Evolutionary conservation across 2,329 filamentous ascomycete species (phyloP).

Genomic region (Xylariomycetidae sp.): DNA sequence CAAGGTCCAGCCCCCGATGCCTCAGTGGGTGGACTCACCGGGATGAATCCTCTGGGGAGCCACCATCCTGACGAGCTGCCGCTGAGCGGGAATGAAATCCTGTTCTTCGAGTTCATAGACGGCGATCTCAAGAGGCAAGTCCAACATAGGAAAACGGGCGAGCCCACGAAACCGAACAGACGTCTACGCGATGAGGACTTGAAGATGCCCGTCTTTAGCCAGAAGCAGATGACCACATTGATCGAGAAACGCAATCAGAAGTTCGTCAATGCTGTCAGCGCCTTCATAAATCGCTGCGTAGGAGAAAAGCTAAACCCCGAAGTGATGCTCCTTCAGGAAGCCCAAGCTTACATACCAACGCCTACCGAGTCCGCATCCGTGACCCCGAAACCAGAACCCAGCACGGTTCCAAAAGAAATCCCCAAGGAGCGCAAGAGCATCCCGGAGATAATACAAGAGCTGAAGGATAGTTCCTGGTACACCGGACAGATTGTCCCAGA

Average conservation of each 20-base stretch:
- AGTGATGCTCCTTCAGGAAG: slow-evolving; percentile 52
- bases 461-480: slow-evolving; percentile 82
- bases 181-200: slow-evolving; percentile 71
- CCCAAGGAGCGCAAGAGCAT: slow-evolving; percentile 75
- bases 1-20: slow-evolving; percentile 46
- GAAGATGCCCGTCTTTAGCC: slow-evolving; percentile 87
- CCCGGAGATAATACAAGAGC: slow-evolving; percentile 76
- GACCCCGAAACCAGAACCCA: slow-evolving; percentile 27
- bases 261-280: slow-evolving; percentile 70
- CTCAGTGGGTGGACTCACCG: slow-evolving; percentile 51
- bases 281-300: slow-evolving; percentile 69
- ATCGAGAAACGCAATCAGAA: slow-evolving; percentile 87
- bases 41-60: slow-evolving; percentile 35
- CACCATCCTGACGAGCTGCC: slow-evolving; percentile 23
- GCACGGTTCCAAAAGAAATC: slow-evolving; percentile 61
- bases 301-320: slow-evolving; percentile 62
- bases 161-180: slow-evolving; percentile 60
- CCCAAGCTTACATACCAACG: slow-evolving; percentile 56
- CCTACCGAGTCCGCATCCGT: slow-evolving; percentile 39
- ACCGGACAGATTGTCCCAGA: slow-evolving; percentile 87
- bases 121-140: slow-evolving; percentile 83
- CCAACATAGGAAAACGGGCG: slow-evolving; percentile 63
- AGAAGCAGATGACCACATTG: slow-evolving; percentile 82
- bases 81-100: slow-evolving; percentile 54
- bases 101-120: slow-evolving; percentile 90